Evolutionary conservation across 2,329 filamentous ascomycete species (phyloP).

Genomic region (Lasiodiplodia sp.): DNA sequence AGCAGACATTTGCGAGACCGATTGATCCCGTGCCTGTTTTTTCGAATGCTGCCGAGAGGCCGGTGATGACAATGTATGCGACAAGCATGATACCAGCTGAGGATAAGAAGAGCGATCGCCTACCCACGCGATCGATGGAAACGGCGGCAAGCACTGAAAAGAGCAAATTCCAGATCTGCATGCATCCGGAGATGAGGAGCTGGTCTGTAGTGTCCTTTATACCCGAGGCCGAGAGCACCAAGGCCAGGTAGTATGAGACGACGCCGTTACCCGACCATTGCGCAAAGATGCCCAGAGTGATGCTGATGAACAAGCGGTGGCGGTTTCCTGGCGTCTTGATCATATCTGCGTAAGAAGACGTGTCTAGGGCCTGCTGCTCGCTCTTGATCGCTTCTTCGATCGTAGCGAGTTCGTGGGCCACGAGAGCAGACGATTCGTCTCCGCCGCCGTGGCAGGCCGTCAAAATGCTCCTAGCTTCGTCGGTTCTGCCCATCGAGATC

Average conservation of each 20-base stretch:
- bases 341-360: constrained; percentile 54
- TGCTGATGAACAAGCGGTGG: constrained; percentile 60
- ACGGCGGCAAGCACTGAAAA: constrained; percentile 56
- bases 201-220: constrained; percentile 45
- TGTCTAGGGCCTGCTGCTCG: constrained; percentile 57
- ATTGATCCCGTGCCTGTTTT: constrained; percentile 24
- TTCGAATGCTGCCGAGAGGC: constrained; percentile 13
- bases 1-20: constrained; percentile 41
- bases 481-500: constrained; percentile 50
- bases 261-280: constrained; percentile 65
- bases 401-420: constrained; percentile 58
- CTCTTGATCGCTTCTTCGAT: constrained; percentile 58
- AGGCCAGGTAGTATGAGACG: constrained; percentile 51
- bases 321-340: constrained; percentile 60
- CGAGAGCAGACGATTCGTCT: constrained; percentile 52
- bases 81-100: constrained; percentile 49
- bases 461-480: constrained; percentile 58
- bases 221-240: constrained; percentile 44
- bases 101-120: constrained; percentile 45
- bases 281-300: constrained; percentile 62
- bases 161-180: constrained; percentile 69
- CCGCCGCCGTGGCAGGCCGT: constrained; percentile 61
- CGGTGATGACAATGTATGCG: constrained; percentile 43
- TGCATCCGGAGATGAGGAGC: constrained; percentile 52
- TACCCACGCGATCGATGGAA: constrained; percentile 44